phyloP scores from a whole-genome alignment of 441 rosid genomes.

The Erodium moschatum region DNA sequence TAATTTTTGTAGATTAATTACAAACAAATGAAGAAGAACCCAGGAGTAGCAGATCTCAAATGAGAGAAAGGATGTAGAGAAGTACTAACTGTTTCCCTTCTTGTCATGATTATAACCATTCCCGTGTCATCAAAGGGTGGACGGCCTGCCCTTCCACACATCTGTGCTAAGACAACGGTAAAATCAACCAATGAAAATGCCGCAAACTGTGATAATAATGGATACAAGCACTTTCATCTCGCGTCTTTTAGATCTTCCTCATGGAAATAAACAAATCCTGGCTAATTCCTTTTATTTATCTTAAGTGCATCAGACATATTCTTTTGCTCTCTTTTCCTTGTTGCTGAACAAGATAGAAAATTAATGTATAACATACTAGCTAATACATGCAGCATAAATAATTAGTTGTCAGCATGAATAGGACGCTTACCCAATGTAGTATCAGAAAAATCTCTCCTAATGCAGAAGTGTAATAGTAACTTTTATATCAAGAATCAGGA shows the following conservation, averaged over 20 bases:
- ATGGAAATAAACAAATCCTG: not conserved
- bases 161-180: conserved; percentile 33
- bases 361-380: not conserved
- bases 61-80: conserved; percentile 15
- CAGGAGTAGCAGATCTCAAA: conserved; percentile 1
- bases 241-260: not conserved
- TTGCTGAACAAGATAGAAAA: not conserved
- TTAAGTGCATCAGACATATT: not conserved
- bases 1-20: not conserved
- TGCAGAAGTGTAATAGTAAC: not conserved
- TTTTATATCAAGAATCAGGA: not conserved
- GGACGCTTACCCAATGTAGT: not conserved
- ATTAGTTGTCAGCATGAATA: not conserved
- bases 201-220: conserved; percentile 3
- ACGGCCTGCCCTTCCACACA: conserved; percentile 98
- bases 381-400: not conserved
- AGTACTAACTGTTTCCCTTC: conserved; percentile 70
- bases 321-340: not conserved
- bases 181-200: conserved; percentile 2
- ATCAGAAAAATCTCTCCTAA: conserved; percentile 3
- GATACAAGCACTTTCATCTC: not conserved
- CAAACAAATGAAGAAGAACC: conserved; percentile 17
- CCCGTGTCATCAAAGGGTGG: conserved; percentile 98
- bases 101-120: conserved; percentile 85
- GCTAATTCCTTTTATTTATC: not conserved